Conservation (phyloP, 2,329 filamentous ascomycete species). For the Fusarium sarcochroum region DNA sequence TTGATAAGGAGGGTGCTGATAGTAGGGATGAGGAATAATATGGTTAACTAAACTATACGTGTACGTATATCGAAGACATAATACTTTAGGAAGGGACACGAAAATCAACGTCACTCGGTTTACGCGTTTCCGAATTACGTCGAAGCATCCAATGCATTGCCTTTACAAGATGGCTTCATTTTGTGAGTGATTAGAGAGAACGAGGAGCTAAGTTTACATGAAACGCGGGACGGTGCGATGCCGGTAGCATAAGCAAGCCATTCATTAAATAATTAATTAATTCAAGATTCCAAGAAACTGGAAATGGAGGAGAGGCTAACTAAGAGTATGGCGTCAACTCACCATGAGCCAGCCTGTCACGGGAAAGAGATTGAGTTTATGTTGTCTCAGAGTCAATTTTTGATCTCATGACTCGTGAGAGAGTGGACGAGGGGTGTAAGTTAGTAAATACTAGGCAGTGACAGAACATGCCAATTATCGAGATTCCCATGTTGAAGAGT, state of each 20-base stretch:
- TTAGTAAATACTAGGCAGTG: neutral
- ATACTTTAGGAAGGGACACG: neutral
- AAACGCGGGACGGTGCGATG: slow-evolving; percentile 17
- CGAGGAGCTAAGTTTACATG: slow-evolving; percentile 16
- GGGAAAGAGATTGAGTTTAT: slow-evolving; percentile 31
- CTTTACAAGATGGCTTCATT: slow-evolving; percentile 1
- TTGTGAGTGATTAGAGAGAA: neutral
- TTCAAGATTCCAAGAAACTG: slow-evolving; percentile 5
- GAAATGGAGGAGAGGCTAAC: neutral
- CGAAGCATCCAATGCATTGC: slow-evolving; percentile 16
- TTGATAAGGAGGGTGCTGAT: slow-evolving; percentile 18
- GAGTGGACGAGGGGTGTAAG: neutral
- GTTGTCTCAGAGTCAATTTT: slow-evolving; percentile 27
- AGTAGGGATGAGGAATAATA: neutral
- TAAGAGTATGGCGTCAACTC: neutral
- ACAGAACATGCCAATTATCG: too few species aligned
- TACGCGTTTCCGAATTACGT: neutral
- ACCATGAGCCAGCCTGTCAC: neutral
- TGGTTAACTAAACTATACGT: slow-evolving; percentile 7
- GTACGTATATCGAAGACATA: too few species aligned
- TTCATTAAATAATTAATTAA: neutral
- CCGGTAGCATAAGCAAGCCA: slow-evolving; percentile 1
- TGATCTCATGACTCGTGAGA: slow-evolving; percentile 15
- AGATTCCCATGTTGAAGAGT: too few species aligned
- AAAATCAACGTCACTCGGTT: too few species aligned